Base-by-base conservation (phyloP, 139 green algal species). In the Auxenochlorella pyrenoidosa region DNA sequence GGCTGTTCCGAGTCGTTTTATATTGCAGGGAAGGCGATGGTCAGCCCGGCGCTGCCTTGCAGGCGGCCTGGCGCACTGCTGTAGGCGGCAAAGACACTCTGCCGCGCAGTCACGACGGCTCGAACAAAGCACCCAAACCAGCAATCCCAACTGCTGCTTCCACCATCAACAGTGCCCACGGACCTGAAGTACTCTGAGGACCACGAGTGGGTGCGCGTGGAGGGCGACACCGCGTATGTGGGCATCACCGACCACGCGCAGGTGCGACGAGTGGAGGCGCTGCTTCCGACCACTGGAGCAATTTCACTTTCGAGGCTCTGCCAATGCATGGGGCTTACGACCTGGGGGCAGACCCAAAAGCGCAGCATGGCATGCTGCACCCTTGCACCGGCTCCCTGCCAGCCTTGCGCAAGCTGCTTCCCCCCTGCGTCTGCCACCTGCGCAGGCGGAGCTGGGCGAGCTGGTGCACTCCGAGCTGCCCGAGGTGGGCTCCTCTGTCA, bases 381-480 rank as follows among this genome's bases (percentile, higher is more conserved):
- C n/a, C n/a, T n/a, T n/a, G n/a, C n/a, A n/a, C n/a, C n/a, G n/a
- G n/a, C n/a, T n/a, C n/a, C n/a, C 28, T 63, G 15, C 16, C 54
- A 2, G 12, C 54, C 54, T 26, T 4, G 54, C 54, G 54, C 54
- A 54, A 54, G 13, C 28, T n/a, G 63, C 24, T 2, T 8, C 2
- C n/a, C 68, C 38, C 71, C 16, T 32, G n/a, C 38, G 36, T 19
- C 72, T 54, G 72, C 40, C 70, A 79, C 72, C 47, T 59, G 5
- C 91, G 63, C 91, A 98, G 96, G 83, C 51, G 8, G 95, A 98
- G 91, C 94, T 99, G 38, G 98, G 98, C 22, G 97, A 99, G 84
- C 93, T 99, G 13, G 97, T 99, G 70, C 99, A 98, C 87, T 96
- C 99, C 12, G 98, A 99, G 91, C 91, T 99, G 47, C 98, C 98